Base-by-base conservation (phyloP, 495 filamentous ascomycete genomes). In the Lasiosphaeria hispida region DNA sequence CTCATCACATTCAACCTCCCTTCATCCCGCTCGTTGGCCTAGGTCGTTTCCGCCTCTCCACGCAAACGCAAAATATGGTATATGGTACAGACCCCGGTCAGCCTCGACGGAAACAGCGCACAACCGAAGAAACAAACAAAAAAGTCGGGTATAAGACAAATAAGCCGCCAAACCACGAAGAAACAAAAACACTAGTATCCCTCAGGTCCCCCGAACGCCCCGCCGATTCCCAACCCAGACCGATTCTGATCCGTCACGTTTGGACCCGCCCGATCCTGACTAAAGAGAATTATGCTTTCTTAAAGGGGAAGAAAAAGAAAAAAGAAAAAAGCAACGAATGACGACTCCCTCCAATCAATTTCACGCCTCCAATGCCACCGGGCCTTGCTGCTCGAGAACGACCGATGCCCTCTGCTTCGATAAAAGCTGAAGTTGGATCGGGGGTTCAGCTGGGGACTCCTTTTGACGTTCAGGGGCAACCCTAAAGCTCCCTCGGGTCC, bases 401-500 rank as follows among this genome's bases (percentile, higher is more conserved):
- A 69, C 50, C 48, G 71, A 57, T 18, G 62, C 55, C 57, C 69
- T 70, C 41, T 70, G 67, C 57, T 63, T 68, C 40, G 61, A 58
- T 18, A 76, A 61, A 11, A 74, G 61, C 61, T 77, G 74, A 8
- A 72, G 55, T 49, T 71, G 64, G 23, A 72, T 67, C 2, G 71
- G 64, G 10, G 72, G 66, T 34, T 64, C 62, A 14, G 48, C 37
- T 10, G 51, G 18, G 4, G 57, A 11, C 23, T 50, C 41, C 58
- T 68, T 69, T 5, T 30, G 23, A 36, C 63, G 53, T 36, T 72
- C 70, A 3, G 62, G 65, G 13, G 75, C 74, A 23, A 85, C 53
- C 30, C 77, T 74, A 37, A 86, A 74, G 56, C 80, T 82, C 11
- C 84, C 84, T 48, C 83, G 76, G 35, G 72, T 70, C 42, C 83